Evolutionary conservation across 2,329 filamentous ascomycete genomes (phyloP), one percentile per base, ranked within the genome.

Genomic region (Fusarium cicatricum): DNA sequence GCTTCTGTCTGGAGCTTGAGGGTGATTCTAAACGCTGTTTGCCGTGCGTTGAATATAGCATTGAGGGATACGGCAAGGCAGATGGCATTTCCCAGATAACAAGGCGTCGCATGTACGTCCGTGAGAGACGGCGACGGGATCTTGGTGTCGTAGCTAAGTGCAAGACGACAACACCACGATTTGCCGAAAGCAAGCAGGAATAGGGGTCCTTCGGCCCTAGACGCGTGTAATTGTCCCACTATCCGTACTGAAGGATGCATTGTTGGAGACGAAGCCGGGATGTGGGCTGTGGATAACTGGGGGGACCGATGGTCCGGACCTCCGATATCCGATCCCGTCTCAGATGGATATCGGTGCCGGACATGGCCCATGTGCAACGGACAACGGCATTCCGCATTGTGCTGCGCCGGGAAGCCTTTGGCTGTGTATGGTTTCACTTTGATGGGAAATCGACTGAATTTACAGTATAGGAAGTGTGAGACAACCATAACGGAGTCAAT

Each of bases 301-400:
- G 46, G 37, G 57, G 57, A 49, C 57, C 57, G 54, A 54, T 51
- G 49, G 23, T 29, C 57, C 54, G 53, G 26, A 29, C 29, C 28
- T 46, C 57, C 57, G 57, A 60, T 54, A 60, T 58, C 57, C 57
- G 57, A 48, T 43, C 19, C 37, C 23, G 29, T 41, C 38, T 39
- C 23, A 26, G 37, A 23, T 26, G 57, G 57, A 44, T 58, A 23
- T 60, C 54, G 57, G 57, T 58, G 49, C 45, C 45, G 45, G 33
- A 32, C 19, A n/a, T 14, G 23, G 23, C 5, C 9, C 4, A 21
- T 21, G 21, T 21, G 7, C 21, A 21, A 21, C 21, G 21, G 21
- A 26, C 23, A 26, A 26, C 9, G 23, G 23, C 23, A 10, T 8
- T 26, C 6, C 9, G 9, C 23, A 9, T 10, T 10, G 23, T 26